A percentile compares a stretch with the other conserved stretches of the same genome.
These are phyloP conservation scores for Candida ascalaphidarum DNA, from an alignment of 805 yeast genomes.

Conservation along the genomic window DNA sequence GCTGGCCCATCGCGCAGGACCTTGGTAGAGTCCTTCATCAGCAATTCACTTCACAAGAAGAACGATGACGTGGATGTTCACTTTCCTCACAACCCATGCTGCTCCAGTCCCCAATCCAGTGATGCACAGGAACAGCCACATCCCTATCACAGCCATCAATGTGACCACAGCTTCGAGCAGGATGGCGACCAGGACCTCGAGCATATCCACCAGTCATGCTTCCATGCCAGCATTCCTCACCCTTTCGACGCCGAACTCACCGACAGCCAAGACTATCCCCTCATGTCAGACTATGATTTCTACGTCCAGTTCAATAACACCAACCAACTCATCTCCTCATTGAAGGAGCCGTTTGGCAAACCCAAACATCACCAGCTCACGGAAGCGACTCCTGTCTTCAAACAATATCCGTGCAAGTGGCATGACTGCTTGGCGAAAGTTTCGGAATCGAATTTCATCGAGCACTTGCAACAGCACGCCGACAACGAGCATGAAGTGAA, in stretches of 20 bases:
- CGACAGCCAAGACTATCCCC: slow-evolving; percentile 1
- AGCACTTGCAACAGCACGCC: slow-evolving; percentile 42
- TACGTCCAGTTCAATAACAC: slow-evolving; percentile 26
- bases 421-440: slow-evolving; percentile 45
- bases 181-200: slow-evolving; percentile 2
- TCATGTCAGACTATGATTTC: slow-evolving; percentile 28
- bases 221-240: slow-evolving; percentile 34
- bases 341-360: no score
- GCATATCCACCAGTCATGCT: slow-evolving; percentile 34
- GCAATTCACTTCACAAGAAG: no score
- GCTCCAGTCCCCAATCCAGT: slow-evolving; percentile 18
- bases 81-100: slow-evolving; percentile 32
- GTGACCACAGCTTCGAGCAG: no score
- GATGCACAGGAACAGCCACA: slow-evolving; percentile 2
- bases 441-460: slow-evolving; percentile 20
- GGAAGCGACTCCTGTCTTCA: neutral
- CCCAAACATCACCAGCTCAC: slow-evolving; percentile 1
- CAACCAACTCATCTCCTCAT: slow-evolving; percentile 6
- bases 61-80: slow-evolving; percentile 21
- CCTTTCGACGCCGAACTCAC: slow-evolving; percentile 2
- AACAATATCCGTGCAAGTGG: slow-evolving; percentile 51
- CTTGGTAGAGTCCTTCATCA: no score
- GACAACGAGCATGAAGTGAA: slow-evolving; percentile 33
- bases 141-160: no score
- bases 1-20: no score